Conservation (phyloP, 345 rosid species). For the Geranium rotundifolium region DNA sequence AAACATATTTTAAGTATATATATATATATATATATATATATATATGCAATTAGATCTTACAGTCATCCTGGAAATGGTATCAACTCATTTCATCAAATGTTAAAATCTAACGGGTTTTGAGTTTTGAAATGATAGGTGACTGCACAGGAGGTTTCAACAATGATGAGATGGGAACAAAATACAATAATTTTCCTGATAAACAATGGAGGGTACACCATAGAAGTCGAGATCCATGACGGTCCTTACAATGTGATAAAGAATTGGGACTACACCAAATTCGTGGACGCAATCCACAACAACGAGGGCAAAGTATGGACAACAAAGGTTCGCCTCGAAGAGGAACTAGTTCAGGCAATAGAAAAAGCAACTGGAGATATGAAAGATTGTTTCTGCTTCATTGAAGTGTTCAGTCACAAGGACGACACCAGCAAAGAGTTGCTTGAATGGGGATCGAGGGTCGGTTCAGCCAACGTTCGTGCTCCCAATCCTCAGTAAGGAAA, state of each 20-base stretch:
- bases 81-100: no score
- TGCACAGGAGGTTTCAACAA: conserved; percentile 30
- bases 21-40: no score
- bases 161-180: conserved; percentile 22
- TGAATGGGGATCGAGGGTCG: conserved; percentile 46
- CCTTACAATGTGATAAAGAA: conserved; percentile 27
- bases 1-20: no score
- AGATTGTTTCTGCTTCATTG: conserved; percentile 43
- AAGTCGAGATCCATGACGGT: conserved; percentile 29
- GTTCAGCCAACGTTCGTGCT: conserved; percentile 37
- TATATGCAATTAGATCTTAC: no score
- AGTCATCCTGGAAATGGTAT: no score
- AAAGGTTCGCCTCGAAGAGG: conserved; percentile 27
- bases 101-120: no score
- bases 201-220: conserved; percentile 30
- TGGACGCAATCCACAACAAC: conserved; percentile 27
- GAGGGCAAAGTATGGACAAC: conserved; percentile 31
- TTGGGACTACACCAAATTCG: conserved; percentile 21
- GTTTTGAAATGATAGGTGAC: conserved; percentile 14
- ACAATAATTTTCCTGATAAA: conserved; percentile 23
- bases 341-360: conserved; percentile 30
- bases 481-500: conserved; percentile 36
- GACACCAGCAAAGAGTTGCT: conserved; percentile 45
- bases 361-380: conserved; percentile 23
- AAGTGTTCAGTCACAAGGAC: conserved; percentile 42